A percentile compares a stretch with the other conserved stretches of the same genome.
Evolutionary conservation across 2,329 filamentous ascomycete genomes (phyloP).

Genomic region (Fusarium incarnatum): DNA sequence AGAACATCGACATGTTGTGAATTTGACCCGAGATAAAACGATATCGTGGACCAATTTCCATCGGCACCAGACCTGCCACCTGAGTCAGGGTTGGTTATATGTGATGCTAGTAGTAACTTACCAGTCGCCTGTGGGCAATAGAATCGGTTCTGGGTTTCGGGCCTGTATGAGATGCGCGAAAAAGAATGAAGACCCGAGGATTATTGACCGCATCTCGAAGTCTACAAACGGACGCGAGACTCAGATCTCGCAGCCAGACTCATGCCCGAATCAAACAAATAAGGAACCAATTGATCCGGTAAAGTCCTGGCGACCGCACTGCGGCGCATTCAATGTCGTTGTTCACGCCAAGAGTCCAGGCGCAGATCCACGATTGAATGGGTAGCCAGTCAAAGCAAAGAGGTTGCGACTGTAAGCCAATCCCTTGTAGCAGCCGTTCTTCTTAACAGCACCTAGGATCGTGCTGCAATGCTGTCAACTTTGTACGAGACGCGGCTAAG

Average conservation of each 20-base stretch:
- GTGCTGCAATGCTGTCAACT: background rate
- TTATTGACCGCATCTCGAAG: constrained; percentile 32
- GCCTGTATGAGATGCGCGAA: constrained; percentile 35
- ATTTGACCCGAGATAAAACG: constrained; percentile 61
- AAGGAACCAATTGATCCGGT: constrained; percentile 11
- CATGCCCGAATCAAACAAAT: constrained; percentile 12
- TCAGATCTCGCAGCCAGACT: constrained; percentile 1
- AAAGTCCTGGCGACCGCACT: constrained; percentile 10
- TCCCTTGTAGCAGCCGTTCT: background rate
- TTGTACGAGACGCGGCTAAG: background rate
- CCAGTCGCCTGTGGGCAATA: constrained; percentile 41
- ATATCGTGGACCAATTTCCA: constrained; percentile 78
- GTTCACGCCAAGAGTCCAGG: constrained; percentile 11
- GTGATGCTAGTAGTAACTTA: constrained; percentile 4
- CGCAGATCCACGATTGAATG: constrained; percentile 3
- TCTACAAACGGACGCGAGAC: background rate
- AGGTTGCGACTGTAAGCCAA: background rate
- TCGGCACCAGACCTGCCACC: constrained; percentile 69
- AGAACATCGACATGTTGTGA: constrained; percentile 54
- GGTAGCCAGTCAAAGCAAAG: background rate
- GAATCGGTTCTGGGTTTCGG: constrained; percentile 36
- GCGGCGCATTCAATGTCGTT: constrained; percentile 13
- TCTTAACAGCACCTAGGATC: background rate
- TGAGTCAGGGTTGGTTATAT: constrained; percentile 17
- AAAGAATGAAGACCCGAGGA: constrained; percentile 30